phyloP scores from a whole-genome alignment of 1,284 basidiomycete genomes.

The Ustilago vetiveriae region DNA sequence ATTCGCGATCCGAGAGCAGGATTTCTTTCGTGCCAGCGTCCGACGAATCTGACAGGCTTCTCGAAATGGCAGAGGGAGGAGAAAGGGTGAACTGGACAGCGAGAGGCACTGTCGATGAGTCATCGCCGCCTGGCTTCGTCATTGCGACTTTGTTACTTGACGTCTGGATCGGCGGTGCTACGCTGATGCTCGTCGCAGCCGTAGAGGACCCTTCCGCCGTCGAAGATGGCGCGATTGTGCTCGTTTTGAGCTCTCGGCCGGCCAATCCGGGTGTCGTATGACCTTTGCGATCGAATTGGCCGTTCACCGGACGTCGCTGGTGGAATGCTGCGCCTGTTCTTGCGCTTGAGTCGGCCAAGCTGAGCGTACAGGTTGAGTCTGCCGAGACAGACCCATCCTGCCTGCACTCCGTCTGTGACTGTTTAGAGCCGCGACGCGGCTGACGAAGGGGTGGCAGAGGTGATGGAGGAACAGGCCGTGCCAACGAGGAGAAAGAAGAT shows the following conservation, averaged over 20 bases:
- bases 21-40: conserved; percentile 28
- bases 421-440: conserved; percentile 7
- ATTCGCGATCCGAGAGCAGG: conserved; percentile 26
- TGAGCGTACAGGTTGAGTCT: background rate
- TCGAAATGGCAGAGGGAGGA: conserved; percentile 2
- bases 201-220: background rate
- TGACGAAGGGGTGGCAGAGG: conserved; percentile 29
- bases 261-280: background rate
- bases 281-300: conserved; percentile 1
- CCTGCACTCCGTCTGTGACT: background rate
- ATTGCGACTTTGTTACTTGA: background rate
- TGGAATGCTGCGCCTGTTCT: background rate
- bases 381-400: conserved; percentile 8
- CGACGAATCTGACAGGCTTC: conserved; percentile 15
- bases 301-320: background rate
- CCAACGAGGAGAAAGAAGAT: conserved; percentile 24
- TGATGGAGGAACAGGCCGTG: conserved; percentile 2
- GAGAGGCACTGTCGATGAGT: no score
- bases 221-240: background rate
- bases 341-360: background rate
- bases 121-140: background rate
- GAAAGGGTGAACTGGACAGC: conserved; percentile 4
- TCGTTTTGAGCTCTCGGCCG: background rate
- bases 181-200: conserved; percentile 9
- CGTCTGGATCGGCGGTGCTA: background rate